A percentile compares a stretch with the other conserved stretches of the same genome.
These are phyloP conservation scores for Capronia coronata DNA, from an alignment of 2,329 filamentous ascomycete genomes.

Conservation along the genomic window DNA sequence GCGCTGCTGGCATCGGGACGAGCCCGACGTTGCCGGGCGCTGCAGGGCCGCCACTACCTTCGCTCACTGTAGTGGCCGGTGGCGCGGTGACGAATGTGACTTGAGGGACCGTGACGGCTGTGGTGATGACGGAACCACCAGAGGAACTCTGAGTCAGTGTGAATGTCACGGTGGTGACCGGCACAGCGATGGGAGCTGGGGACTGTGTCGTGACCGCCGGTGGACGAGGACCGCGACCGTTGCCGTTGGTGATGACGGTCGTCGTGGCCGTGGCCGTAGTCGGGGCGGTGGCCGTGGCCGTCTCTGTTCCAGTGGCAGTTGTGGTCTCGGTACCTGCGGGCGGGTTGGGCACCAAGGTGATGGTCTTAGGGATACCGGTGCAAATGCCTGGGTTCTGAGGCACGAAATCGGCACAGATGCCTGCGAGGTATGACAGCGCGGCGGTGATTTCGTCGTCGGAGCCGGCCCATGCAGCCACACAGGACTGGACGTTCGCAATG, in stretches of 20 bases:
- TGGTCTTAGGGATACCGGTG: conserved; percentile 61
- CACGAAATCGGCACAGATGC: conserved; percentile 43
- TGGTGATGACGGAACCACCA: conserved; percentile 27
- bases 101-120: conserved; percentile 41
- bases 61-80: conserved; percentile 22
- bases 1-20: conserved; percentile 13
- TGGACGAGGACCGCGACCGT: conserved; percentile 18
- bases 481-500: conserved; percentile 71
- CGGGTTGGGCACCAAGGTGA: conserved; percentile 48
- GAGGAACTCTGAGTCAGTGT: conserved; percentile 34
- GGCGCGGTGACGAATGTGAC: conserved; percentile 38
- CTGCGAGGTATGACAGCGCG: conserved; percentile 79
- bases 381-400: conserved; percentile 57
- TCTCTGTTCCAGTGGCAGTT: conserved; percentile 26
- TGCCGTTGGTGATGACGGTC: conserved; percentile 28
- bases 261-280: conserved; percentile 42
- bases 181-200: conserved; percentile 20
- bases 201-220: conserved; percentile 3
- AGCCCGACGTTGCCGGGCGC: conserved; percentile 17
- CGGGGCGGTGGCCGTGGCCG: conserved; percentile 41
- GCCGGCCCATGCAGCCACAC: conserved; percentile 69
- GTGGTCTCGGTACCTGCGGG: conserved; percentile 7
- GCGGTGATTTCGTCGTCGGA: conserved; percentile 59
- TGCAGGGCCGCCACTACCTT: conserved; percentile 15
- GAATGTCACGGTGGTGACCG: conserved; percentile 39